These are phyloP conservation scores for Capsicum pubescens DNA, from an alignment of 257 asterid species.

Conservation along the genomic window DNA sequence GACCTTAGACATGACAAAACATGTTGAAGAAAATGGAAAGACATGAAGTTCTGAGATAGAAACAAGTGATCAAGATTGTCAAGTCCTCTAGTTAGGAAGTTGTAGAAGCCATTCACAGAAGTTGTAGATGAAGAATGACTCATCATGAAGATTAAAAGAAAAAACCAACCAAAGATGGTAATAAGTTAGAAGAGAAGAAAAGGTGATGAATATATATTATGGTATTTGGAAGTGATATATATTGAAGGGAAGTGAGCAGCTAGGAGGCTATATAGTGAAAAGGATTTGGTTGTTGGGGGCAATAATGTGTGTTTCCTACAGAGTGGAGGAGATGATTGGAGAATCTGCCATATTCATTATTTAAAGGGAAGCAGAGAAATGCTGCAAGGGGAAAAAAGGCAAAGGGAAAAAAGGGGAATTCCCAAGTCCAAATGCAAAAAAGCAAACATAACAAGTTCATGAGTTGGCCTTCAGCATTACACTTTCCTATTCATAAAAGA, in stretches of 20 bases:
- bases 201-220: constrained; percentile 9
- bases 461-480: constrained; percentile 27
- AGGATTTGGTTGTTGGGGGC: constrained; percentile 70
- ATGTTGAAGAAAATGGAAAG: constrained; percentile 59
- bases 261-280: constrained; percentile 47
- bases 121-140: constrained; percentile 59
- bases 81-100: constrained; percentile 57
- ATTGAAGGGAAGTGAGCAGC: constrained; percentile 20
- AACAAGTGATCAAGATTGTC: constrained; percentile 63
- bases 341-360: constrained; percentile 64
- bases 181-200: constrained; percentile 20
- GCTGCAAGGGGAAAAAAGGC: constrained; percentile 32
- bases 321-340: constrained; percentile 83
- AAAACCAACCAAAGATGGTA: constrained; percentile 22
- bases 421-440: constrained; percentile 24
- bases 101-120: constrained; percentile 65
- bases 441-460: constrained; percentile 30
- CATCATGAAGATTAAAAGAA: constrained; percentile 49
- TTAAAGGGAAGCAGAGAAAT: constrained; percentile 37
- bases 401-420: constrained; percentile 29
- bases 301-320: constrained; percentile 62
- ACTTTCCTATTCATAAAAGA: constrained; percentile 17
- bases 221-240: too few relatives aligned
- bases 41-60: constrained; percentile 62
- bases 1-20: constrained; percentile 66